Evolutionary conservation across 2,329 filamentous ascomycete genomes (phyloP), one percentile per base, ranked within the genome.

Genomic region (Aspergillus japonicus): DNA sequence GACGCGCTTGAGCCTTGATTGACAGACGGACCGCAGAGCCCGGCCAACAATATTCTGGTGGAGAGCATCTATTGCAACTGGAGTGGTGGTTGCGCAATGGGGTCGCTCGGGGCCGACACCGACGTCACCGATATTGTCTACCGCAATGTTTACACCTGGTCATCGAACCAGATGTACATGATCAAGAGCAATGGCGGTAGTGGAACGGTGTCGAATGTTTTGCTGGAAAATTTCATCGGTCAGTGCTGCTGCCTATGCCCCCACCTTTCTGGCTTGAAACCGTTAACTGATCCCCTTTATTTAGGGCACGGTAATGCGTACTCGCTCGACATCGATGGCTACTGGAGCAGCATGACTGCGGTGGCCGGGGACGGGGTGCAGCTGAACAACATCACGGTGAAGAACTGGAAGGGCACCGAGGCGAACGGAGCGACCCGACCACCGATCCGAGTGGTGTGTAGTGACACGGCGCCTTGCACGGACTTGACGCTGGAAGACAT

Each of bases 151-250:
- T 87, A 87, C 75, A 86, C 84, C 31, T 80, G 78, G 73, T 75
- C 78, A n/a, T 82, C 81, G 10, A 87, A 87, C 76, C 83, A 87
- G 67, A 86, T 87, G 84, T 81, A 82, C 72, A 84, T 85, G 83
- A 81, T 87, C 76, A 87, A 87, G 72, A 82, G 80, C 56, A 83
- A 85, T 65, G 85, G 85, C 47, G 85, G 85, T 42, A 78, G 70
- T 58, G 85, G 85, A 23, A 78, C 73, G 2, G 79, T 87, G 4
- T 77, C 77, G 47, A 80, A 86, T 63, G 66, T 78, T 1, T 78
- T 87, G 47, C 42, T 63, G 23, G 80, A 83, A 65, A 85, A 86
- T 73, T 87, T 87, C 71, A 83, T 85, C 51, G 71, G 66, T 72
- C 66, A 44, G 39, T 44, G 16, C 39, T 42, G 16, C 39, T 44